Evolutionary conservation across 176 grass and related monocot species (phyloP).

Genomic region (Oryza meridionalis): DNA sequence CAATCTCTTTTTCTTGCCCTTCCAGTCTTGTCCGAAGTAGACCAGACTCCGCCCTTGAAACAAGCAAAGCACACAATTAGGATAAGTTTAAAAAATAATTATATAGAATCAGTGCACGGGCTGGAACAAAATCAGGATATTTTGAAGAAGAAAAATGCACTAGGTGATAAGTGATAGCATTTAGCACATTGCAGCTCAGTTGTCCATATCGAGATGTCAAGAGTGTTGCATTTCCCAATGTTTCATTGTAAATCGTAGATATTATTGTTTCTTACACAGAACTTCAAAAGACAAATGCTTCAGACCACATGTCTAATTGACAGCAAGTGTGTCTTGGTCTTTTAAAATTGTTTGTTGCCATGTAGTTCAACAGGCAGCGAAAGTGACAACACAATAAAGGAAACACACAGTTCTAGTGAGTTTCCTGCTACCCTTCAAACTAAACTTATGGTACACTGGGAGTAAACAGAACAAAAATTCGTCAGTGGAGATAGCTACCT

Average conservation of each 20-base stretch:
- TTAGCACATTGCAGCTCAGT: background rate
- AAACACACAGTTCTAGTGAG: background rate
- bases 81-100: background rate
- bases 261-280: background rate
- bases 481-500: conserved; percentile 53
- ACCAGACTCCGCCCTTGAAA: conserved; percentile 90
- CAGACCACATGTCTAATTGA: background rate
- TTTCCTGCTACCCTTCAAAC: background rate
- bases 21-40: conserved; percentile 85
- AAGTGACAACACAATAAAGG: background rate
- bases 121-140: conserved; percentile 40
- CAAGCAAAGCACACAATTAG: conserved; percentile 54
- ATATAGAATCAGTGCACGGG: background rate
- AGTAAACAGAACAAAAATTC: background rate
- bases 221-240: background rate
- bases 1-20: conserved; percentile 87
- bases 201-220: background rate
- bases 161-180: background rate
- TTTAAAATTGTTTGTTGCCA: background rate
- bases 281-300: background rate
- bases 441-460: background rate
- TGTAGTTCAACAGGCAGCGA: background rate
- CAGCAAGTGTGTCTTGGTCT: background rate
- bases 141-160: background rate
- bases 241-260: background rate